These are phyloP conservation scores for Candida morakotiae DNA, from an alignment of 805 yeast genomes.

Conservation along the genomic window DNA sequence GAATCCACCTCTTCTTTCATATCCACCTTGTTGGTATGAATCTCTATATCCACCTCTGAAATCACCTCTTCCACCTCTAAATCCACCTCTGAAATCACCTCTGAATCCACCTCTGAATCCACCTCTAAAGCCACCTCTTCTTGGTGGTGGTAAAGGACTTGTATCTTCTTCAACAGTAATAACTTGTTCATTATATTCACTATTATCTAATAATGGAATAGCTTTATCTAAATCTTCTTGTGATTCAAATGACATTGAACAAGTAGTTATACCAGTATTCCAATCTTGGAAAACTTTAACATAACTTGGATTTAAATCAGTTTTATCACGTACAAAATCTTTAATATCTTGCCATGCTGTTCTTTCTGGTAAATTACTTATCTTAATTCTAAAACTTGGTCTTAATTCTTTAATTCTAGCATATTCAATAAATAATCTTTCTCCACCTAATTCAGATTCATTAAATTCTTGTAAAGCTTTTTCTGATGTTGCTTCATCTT, in stretches of 20 bases:
- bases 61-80: slow-evolving; percentile 33
- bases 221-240: slow-evolving; percentile 77
- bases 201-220: slow-evolving; percentile 65
- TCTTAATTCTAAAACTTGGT: slow-evolving; percentile 70
- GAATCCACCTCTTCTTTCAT: no score
- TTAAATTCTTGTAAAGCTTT: slow-evolving; percentile 45
- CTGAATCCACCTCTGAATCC: slow-evolving; percentile 35
- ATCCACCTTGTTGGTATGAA: slow-evolving; percentile 33
- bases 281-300: slow-evolving; percentile 48
- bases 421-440: slow-evolving; percentile 47
- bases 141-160: slow-evolving; percentile 52
- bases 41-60: slow-evolving; percentile 31
- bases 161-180: slow-evolving; percentile 78
- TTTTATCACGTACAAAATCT: slow-evolving; percentile 82
- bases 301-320: slow-evolving; percentile 59
- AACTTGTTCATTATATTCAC: slow-evolving; percentile 65
- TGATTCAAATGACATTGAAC: slow-evolving; percentile 53
- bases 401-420: slow-evolving; percentile 59
- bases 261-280: slow-evolving; percentile 42
- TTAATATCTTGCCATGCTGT: slow-evolving; percentile 86
- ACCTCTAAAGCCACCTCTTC: slow-evolving; percentile 36
- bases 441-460: slow-evolving; percentile 47
- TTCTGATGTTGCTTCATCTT: slow-evolving; percentile 51
- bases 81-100: slow-evolving; percentile 32
- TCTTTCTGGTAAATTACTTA: slow-evolving; percentile 67